Evolutionary conservation across 148 eudicot species (phyloP).

Genomic region (Rheum nobile): DNA sequence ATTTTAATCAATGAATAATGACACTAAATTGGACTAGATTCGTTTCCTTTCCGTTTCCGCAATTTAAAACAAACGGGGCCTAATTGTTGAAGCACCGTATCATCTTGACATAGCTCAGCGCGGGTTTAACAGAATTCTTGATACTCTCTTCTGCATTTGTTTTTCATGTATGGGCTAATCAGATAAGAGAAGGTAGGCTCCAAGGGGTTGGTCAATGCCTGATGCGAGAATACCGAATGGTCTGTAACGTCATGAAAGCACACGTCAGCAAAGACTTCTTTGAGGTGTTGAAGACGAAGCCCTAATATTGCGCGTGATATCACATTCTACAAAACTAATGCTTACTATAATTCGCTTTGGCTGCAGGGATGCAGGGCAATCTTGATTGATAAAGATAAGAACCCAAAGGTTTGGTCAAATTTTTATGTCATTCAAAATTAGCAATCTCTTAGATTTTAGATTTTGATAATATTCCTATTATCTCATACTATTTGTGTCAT

Average conservation of each 20-base stretch:
- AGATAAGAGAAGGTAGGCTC: constrained; percentile 94
- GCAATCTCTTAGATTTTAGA: not conserved
- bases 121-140: not conserved
- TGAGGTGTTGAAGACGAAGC: constrained; percentile 35
- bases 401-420: constrained; percentile 54
- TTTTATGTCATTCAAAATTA: not conserved
- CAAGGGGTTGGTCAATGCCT: constrained; percentile 90
- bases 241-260: constrained; percentile 61
- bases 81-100: too few relatives aligned
- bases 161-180: constrained; percentile 3
- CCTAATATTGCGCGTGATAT: not conserved
- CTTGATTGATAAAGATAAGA: constrained; percentile 71
- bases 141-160: not conserved
- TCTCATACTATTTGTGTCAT: not conserved
- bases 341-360: not conserved
- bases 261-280: constrained; percentile 68
- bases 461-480: not conserved
- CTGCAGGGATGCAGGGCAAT: constrained; percentile 91
- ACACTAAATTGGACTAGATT: too few relatives aligned
- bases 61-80: too few relatives aligned
- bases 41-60: too few relatives aligned
- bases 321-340: not conserved
- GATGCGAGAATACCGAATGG: constrained; percentile 79
- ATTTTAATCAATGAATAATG: too few relatives aligned
- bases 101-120: not conserved